phyloP scores from a whole-genome alignment of 192 early-diverging fungal genomes.

The Lunasporangiospora selenospora region DNA sequence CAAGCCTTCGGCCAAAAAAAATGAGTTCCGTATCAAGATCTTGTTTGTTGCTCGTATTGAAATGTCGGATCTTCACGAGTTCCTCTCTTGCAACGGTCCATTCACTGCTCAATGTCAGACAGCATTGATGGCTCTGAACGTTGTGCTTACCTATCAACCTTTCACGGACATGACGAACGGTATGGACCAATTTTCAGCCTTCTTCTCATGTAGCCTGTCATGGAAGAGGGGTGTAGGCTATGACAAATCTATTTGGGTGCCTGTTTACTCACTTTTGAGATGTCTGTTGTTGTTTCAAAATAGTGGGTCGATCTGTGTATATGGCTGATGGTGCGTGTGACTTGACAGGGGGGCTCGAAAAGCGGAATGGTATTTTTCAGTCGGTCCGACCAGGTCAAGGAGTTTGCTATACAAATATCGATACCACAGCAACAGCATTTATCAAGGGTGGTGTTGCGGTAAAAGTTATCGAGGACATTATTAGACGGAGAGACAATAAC shows the following conservation, averaged over 20 bases:
- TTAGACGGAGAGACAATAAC: constrained; percentile 33
- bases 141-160: constrained; percentile 13
- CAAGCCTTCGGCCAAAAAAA: neutral
- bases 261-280: neutral
- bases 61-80: constrained; percentile 3
- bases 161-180: constrained; percentile 13
- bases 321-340: constrained; percentile 58
- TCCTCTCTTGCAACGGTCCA: constrained; percentile 4
- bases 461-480: constrained; percentile 21
- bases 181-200: neutral
- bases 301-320: constrained; percentile 88
- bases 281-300: constrained; percentile 41
- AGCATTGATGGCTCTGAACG: constrained; percentile 26
- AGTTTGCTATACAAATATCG: constrained; percentile 58
- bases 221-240: too few species aligned
- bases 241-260: neutral
- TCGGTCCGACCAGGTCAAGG: constrained; percentile 75
- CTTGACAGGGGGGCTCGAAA: constrained; percentile 76
- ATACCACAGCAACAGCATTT: constrained; percentile 69
- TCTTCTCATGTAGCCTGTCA: constrained; percentile 1
- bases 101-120: constrained; percentile 14
- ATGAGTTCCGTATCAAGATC: constrained; percentile 29
- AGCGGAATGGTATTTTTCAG: constrained; percentile 92
- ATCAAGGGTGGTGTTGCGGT: constrained; percentile 18
- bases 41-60: constrained; percentile 6